A percentile compares a stretch with the other conserved stretches of the same genome.
These are phyloP conservation scores for Coniochaeta hoffmannii DNA, from an alignment of 2,329 filamentous ascomycete species.

Conservation along the genomic window DNA sequence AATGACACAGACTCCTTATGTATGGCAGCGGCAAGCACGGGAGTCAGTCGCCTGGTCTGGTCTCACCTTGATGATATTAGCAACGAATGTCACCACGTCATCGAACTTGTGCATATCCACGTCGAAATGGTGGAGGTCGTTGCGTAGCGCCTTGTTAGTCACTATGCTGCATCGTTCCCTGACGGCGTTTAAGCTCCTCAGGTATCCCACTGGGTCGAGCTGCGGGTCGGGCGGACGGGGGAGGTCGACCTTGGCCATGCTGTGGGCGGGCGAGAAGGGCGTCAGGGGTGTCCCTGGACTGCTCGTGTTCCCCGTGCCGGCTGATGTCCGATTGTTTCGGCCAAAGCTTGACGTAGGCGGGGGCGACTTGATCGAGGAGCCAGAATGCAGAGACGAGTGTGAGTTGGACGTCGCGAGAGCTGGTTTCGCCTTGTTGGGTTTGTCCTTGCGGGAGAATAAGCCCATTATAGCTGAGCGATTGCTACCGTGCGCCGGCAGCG, in stretches of 20 bases:
- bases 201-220: slow-evolving; percentile 81
- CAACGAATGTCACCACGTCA: slow-evolving; percentile 78
- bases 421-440: slow-evolving; percentile 31
- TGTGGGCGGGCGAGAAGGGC: slow-evolving; percentile 42
- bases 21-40: not conserved
- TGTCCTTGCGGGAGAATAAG: slow-evolving; percentile 49
- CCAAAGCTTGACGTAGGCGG: slow-evolving; percentile 23
- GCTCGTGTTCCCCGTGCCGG: slow-evolving; percentile 32
- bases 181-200: slow-evolving; percentile 83
- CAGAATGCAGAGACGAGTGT: slow-evolving; percentile 44
- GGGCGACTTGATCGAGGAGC: slow-evolving; percentile 39
- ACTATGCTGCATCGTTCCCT: slow-evolving; percentile 70
- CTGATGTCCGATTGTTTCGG: slow-evolving; percentile 42
- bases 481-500: not conserved
- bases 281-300: slow-evolving; percentile 39
- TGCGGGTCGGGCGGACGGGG: slow-evolving; percentile 81
- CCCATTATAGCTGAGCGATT: slow-evolving; percentile 33
- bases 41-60: not conserved
- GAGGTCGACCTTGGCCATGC: slow-evolving; percentile 69
- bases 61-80: slow-evolving; percentile 88
- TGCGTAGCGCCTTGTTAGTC: slow-evolving; percentile 67
- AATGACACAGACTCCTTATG: not conserved
- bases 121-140: slow-evolving; percentile 77
- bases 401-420: slow-evolving; percentile 37
- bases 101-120: slow-evolving; percentile 80